Evolutionary conservation across 2,329 filamentous ascomycete genomes (phyloP), one percentile per base, ranked within the genome.

Genomic region (Stachybotrys chlorohalonatus): DNA sequence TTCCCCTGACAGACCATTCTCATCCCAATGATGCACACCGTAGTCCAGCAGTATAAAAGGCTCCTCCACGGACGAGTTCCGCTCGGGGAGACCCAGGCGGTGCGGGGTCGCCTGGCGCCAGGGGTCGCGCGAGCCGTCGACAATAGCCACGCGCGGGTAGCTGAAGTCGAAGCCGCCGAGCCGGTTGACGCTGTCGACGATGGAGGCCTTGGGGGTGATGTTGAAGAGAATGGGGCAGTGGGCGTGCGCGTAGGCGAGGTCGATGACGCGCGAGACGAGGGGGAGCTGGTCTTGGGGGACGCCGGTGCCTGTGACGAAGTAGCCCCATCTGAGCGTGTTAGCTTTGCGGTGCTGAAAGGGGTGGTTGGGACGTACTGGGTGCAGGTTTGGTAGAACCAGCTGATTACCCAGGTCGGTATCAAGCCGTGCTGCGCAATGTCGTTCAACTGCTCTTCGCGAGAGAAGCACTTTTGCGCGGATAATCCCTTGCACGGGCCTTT

Each of bases 11-110:
- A 87, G 62, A 1, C 84, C 84, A 59, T 87, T 86, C 71, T 87
- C 85, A 60, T 89, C 87, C 86, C 87, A 94, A 66, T 93, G 89
- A 68, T 95, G 90, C 17, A 92, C 87, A 0, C 82, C 88, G n/a
- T 80, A 79, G 4, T 77, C 73, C 49, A 95, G 90, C 49, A 93
- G 65, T n/a, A 89, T 76, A 58, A 86, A 88, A 0, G 89, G 89
- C 72, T 91, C 80, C 51, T 76, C 78, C 0, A 74, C 70, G 0
- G 87, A 88, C 49, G 79, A 87, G 13, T 73, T 69, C 17, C 87
- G 75, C 32, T 75, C 70, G 0, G 77, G 74, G 0, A 83, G 78
- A 1, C 75, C 79, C n/a, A 83, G 79, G 0, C 84, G 85, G 52
- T 93, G 84, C 1, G 87, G 83, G 0, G 85, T 87, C 0, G 87